Conservation (phyloP, 768 basidiomycete genomes). For the Pisolithus microcarpus region DNA sequence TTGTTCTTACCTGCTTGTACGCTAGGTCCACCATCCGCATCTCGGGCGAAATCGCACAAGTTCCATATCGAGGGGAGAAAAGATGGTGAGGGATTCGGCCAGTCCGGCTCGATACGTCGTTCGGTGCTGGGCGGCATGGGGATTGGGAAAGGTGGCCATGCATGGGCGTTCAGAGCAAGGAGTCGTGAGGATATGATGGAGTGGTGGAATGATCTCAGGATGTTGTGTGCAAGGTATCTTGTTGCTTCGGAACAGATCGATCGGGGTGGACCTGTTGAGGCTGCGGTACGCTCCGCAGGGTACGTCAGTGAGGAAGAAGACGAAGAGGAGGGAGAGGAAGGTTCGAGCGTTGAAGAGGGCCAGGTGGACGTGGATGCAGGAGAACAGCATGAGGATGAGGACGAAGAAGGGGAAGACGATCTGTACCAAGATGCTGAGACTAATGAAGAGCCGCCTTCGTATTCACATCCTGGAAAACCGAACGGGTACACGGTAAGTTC, state of each 20-base stretch:
- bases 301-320: conserved; percentile 79
- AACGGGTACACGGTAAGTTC: conserved; percentile 58
- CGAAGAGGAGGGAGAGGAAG: conserved; percentile 48
- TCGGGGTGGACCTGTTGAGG: conserved; percentile 84
- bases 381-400: conserved; percentile 27
- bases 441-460: conserved; percentile 55
- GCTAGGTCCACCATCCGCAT: conserved; percentile 79
- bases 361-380: conserved; percentile 33
- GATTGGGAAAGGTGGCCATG: conserved; percentile 41
- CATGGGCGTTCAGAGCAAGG: conserved; percentile 86
- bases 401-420: conserved; percentile 45
- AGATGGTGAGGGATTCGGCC: conserved; percentile 54
- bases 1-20: conserved; percentile 95
- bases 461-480: conserved; percentile 40
- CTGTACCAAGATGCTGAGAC: conserved; percentile 33
- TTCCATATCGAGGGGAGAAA: conserved; percentile 95
- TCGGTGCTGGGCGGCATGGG: conserved; percentile 30
- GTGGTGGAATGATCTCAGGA: conserved; percentile 98
- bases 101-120: conserved; percentile 40
- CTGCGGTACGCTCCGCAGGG: conserved; percentile 84
- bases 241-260: conserved; percentile 93
- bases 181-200: conserved; percentile 98
- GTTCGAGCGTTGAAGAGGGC: conserved; percentile 38
- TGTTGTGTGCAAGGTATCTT: conserved; percentile 89
- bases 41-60: conserved; percentile 72